A percentile compares a stretch with the other conserved stretches of the same genome.
Evolutionary conservation across 768 basidiomycete genomes (phyloP).

Genomic region (Dentipellis sp.): DNA sequence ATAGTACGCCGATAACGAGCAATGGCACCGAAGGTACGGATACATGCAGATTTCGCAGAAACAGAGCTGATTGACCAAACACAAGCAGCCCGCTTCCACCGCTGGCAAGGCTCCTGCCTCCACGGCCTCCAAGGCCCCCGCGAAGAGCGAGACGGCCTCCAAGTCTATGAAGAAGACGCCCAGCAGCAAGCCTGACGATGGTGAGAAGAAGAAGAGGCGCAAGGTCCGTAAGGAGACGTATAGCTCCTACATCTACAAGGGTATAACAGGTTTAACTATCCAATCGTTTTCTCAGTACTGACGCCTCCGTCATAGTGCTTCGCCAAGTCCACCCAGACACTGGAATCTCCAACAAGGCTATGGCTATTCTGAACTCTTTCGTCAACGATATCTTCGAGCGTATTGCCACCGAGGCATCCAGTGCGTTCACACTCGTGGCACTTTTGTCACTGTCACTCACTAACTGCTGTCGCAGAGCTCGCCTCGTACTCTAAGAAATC

Average conservation of each 20-base stretch:
- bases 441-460: background rate
- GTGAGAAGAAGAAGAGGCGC: slow-evolving; percentile 79
- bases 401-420: slow-evolving; percentile 87
- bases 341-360: slow-evolving; percentile 98
- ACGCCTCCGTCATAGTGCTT: slow-evolving; percentile 44
- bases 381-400: slow-evolving; percentile 94
- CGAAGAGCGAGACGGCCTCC: slow-evolving; percentile 46
- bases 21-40: background rate
- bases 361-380: slow-evolving; percentile 94
- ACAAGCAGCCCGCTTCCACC: slow-evolving; percentile 52
- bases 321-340: slow-evolving; percentile 98
- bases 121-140: slow-evolving; percentile 62
- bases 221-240: slow-evolving; percentile 88
- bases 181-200: slow-evolving; percentile 48
- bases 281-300: background rate
- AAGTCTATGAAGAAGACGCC: slow-evolving; percentile 79
- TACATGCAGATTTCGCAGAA: too few species aligned
- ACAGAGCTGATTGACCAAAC: too few species aligned
- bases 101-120: slow-evolving; percentile 77
- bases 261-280: slow-evolving; percentile 24
- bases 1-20: background rate
- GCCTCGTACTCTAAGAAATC: slow-evolving; percentile 98
- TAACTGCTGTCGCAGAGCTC: slow-evolving; percentile 49
- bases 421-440: slow-evolving; percentile 32
- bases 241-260: slow-evolving; percentile 89